These are phyloP conservation scores for Catharanthus roseus DNA, from an alignment of 257 asterid species.

Conservation along the genomic window DNA sequence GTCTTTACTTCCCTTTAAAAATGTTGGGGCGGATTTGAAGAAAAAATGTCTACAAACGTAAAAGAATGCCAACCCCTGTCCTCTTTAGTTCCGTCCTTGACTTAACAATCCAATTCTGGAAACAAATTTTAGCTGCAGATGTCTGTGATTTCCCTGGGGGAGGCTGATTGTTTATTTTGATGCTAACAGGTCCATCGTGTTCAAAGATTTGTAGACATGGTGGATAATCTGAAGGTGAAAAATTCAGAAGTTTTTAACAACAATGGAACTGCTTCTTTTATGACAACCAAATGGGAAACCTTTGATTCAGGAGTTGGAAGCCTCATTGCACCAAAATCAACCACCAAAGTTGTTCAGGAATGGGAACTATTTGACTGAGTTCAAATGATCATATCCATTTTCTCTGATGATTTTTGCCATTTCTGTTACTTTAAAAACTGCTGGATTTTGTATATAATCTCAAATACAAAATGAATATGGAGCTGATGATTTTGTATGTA, in stretches of 20 bases:
- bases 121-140: background rate
- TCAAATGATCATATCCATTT: background rate
- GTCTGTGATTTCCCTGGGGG: background rate
- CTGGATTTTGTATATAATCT: background rate
- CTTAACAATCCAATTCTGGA: background rate
- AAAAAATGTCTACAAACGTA: too few species aligned
- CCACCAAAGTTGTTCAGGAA: conserved; percentile 16
- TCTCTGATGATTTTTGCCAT: background rate
- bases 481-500: too few species aligned
- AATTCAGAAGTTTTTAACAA: background rate
- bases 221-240: conserved; percentile 24
- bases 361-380: conserved; percentile 19
- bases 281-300: conserved; percentile 20
- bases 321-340: conserved; percentile 14
- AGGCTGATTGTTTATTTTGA: background rate
- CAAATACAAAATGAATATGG: too few species aligned
- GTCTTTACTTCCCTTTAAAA: too few species aligned
- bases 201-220: conserved; percentile 22
- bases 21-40: too few species aligned
- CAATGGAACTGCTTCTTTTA: background rate
- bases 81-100: background rate
- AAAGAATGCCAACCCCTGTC: background rate
- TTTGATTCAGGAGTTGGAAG: conserved; percentile 25
- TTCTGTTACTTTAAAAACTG: background rate
- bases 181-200: conserved; percentile 24